Conservation (phyloP, 441 rosid genomes). For the Rhodomyrtus psidioides region DNA sequence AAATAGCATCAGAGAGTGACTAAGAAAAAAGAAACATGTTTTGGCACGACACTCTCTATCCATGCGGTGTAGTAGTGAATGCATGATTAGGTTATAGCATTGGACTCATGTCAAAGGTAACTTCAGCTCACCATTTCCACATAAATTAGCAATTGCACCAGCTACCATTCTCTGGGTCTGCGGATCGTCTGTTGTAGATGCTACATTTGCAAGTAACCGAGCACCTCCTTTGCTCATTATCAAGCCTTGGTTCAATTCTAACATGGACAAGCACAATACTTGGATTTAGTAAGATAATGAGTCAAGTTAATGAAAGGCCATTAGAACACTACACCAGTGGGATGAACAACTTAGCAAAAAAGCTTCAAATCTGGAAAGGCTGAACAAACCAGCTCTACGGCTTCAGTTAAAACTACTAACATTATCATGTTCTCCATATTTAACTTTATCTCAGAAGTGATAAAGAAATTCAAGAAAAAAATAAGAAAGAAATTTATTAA, state of each 20-base stretch:
- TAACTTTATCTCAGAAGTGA: background rate
- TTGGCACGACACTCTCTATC: background rate
- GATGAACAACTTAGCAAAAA: background rate
- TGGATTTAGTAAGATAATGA: background rate
- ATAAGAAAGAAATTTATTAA: background rate
- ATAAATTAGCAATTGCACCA: slow-evolving; percentile 86
- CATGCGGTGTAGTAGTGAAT: background rate
- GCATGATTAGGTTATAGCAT: background rate
- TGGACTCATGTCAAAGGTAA: background rate
- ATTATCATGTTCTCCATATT: background rate
- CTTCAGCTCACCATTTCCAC: slow-evolving; percentile 71
- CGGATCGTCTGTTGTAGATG: slow-evolving; percentile 66
- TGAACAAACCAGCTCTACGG: background rate
- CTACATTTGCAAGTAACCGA: slow-evolving; percentile 60
- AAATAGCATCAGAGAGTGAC: background rate
- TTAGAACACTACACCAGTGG: background rate
- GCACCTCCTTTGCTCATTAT: slow-evolving; percentile 91
- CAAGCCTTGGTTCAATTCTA: slow-evolving; percentile 78
- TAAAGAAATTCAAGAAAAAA: background rate
- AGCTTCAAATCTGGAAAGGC: background rate
- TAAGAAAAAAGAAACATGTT: background rate
- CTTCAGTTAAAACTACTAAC: background rate
- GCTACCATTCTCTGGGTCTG: slow-evolving; percentile 95
- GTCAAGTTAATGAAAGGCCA: background rate
- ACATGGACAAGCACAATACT: background rate